Base-by-base conservation (phyloP, 129 eudicot species). In the Heracleum sosnowskyi region DNA sequence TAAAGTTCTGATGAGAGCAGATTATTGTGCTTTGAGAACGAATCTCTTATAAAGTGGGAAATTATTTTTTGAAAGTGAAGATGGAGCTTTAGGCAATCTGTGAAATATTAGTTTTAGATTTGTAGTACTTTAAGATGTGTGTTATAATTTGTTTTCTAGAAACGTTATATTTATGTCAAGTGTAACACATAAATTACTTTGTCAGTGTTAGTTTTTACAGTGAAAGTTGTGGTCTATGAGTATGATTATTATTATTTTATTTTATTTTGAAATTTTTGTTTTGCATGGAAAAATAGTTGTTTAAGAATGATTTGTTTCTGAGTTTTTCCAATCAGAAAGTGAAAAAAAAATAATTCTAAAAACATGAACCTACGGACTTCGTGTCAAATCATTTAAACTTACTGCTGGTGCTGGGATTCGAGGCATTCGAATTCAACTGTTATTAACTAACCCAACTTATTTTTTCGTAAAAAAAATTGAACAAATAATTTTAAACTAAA, bases 331-430 rank as follows among this genome's bases (percentile, higher is more conserved):
- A 16, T 47, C 24, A 1, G 53, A 17, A 17, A 44, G 47, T 44
- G 20, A 47, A 11, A 4, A 47, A 17, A 15, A 13, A n/a, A n/a
- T n/a, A n/a, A 42, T 9, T 4, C 9, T 15, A 12, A 45, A 45
- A 45, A 45, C 18, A 45, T 15, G 20, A 45, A 20, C 51, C 51
- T 13, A 45, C 12, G 15, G 10, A 42, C 46, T 42, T 42, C 12
- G 12, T 7, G 15, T 9, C 45, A 0, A 45, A 13, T 11, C 47
- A 12, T 3, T 44, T 44, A 1, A 88, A 72, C 83, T 34, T 76
- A 53, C 78, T 76, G 71, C 81, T 73, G 86, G 87, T 75, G 86
- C 76, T 45, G 4, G 18, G 51, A 46, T 46, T 13, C 15, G 51
- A 4, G 20, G 10, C 45, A 42, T 42, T 42, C 11, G 3, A 7